Base-by-base conservation (phyloP, 371 early-diverging fungal species). In the Parasitella parasitica region DNA sequence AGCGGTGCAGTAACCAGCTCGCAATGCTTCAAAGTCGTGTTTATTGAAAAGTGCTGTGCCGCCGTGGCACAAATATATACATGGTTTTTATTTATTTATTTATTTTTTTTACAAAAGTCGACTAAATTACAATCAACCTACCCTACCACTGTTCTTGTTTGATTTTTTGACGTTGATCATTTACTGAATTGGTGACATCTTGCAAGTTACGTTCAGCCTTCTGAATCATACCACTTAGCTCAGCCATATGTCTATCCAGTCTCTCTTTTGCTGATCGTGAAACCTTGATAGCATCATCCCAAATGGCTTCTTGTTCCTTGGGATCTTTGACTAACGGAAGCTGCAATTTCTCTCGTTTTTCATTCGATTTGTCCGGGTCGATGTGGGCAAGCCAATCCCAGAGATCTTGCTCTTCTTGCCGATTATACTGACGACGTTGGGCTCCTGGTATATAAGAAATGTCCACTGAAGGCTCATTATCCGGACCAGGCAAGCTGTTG, bases 151-250 rank as follows among this genome's bases (percentile, higher is more conserved):
- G n/a, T n/a, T 50, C 28, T 30, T 52, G 24, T 35, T 53, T 39
- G 7, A 69, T 48, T 34, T 59, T 64, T 54, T 64, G 41, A 32
- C 61, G 54, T 34, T 72, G 72, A 32, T 59, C 56, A 16, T 59
- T 41, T 18, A 65, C 61, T 18, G 54, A 37, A n/a, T 59, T 27
- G 13, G 69, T 69, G 8, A 69, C 66, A 13, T 68, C 56, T 11
- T 72, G 58, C 26, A 72, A 34, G 30, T 59, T 72, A 6, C 37
- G 38, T 15, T 62, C 72, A 2, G 66, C 69, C n/a, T 62, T 57
- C 22, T 65, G 55, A 37, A 72, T 64, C 72, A 72, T 69, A 20
- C 28, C 28, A 26, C 52, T 61, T 20, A 70, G 22, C 32, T 66
- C 70, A 20, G 15, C 13, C 59, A 70, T 63, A 3, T 66, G 70